Conservation (phyloP, 2,329 filamentous ascomycete species). For the Niveomyces coronatus region DNA sequence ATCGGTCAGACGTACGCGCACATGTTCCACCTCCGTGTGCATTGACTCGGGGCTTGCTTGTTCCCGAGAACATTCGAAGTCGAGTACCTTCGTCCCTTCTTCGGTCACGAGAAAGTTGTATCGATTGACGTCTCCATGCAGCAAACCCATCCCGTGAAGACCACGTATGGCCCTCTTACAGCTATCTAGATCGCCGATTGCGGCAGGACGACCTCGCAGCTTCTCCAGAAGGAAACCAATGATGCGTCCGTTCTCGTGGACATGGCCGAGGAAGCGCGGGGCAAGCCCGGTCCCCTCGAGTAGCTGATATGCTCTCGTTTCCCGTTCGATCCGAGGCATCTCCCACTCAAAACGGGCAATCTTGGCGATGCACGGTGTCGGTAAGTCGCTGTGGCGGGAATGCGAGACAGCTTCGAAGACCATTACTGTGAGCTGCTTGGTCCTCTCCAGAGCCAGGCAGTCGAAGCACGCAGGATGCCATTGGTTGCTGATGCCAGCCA, state of each 20-base stretch:
- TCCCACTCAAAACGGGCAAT: conserved; percentile 25
- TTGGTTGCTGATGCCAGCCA: too few relatives aligned
- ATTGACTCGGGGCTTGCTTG: too few relatives aligned
- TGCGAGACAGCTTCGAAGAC: conserved; percentile 17
- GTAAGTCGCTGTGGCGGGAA: conserved; percentile 9
- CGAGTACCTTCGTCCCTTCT: conserved; percentile 8
- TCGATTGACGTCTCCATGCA: conserved; percentile 13
- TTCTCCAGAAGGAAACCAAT: conserved; percentile 17
- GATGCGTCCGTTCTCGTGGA: conserved; percentile 14
- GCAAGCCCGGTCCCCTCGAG: conserved; percentile 20
- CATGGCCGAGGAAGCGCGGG: conserved; percentile 18
- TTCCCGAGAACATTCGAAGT: too few relatives aligned
- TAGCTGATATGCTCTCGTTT: conserved; percentile 20
- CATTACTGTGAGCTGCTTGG: conserved; percentile 17
- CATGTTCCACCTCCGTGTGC: too few relatives aligned
- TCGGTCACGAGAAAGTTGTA: conserved; percentile 12
- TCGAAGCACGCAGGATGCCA: conserved; percentile 18
- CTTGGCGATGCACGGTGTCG: conserved; percentile 17
- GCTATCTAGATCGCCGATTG: conserved; percentile 12
- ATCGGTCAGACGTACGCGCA: too few relatives aligned
- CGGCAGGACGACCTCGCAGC: conserved; percentile 12
- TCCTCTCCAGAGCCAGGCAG: conserved; percentile 18
- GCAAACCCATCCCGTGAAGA: conserved; percentile 9
- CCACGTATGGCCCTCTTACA: conserved; percentile 14
- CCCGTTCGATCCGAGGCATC: conserved; percentile 21